Conservation (phyloP, 371 early-diverging fungal species). For the Mucor indicus region DNA sequence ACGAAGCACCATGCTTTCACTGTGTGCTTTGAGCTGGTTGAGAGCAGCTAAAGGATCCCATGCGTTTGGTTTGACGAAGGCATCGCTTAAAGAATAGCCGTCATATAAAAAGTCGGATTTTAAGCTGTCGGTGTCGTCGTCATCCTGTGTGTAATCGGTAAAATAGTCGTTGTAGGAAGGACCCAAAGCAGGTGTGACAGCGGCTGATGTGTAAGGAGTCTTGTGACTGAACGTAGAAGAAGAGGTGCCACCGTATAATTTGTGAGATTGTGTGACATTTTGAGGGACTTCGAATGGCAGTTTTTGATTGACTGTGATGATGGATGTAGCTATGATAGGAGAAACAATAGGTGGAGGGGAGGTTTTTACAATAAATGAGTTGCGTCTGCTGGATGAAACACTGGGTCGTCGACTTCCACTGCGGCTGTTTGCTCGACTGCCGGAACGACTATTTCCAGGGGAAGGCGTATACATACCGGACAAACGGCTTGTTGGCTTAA, state of each 20-base stretch:
- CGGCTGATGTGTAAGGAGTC: conserved; percentile 29
- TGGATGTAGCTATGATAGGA: neutral
- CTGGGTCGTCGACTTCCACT: conserved; percentile 12
- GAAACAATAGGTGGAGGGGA: neutral
- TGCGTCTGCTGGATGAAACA: conserved; percentile 10
- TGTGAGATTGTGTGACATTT: conserved; percentile 6
- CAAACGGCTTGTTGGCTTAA: conserved; percentile 29
- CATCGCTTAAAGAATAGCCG: conserved; percentile 6
- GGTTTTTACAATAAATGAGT: conserved; percentile 3
- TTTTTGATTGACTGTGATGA: neutral
- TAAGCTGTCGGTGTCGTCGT: neutral
- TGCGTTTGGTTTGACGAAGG: neutral
- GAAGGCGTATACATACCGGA: conserved; percentile 19
- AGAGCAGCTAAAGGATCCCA: conserved; percentile 21
- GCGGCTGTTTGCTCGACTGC: conserved; percentile 6
- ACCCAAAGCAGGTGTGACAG: conserved; percentile 15
- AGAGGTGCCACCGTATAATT: conserved; percentile 10
- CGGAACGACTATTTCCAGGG: neutral
- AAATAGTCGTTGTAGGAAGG: conserved; percentile 9
- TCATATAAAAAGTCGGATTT: conserved; percentile 7
- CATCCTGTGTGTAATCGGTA: neutral
- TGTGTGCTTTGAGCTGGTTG: conserved; percentile 11
- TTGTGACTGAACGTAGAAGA: conserved; percentile 4
- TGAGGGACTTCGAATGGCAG: neutral
- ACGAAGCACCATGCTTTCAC: conserved; percentile 20